Evolutionary conservation across 495 filamentous ascomycete genomes (phyloP).

Genomic region (Melanomma pulvis-pyrius): DNA sequence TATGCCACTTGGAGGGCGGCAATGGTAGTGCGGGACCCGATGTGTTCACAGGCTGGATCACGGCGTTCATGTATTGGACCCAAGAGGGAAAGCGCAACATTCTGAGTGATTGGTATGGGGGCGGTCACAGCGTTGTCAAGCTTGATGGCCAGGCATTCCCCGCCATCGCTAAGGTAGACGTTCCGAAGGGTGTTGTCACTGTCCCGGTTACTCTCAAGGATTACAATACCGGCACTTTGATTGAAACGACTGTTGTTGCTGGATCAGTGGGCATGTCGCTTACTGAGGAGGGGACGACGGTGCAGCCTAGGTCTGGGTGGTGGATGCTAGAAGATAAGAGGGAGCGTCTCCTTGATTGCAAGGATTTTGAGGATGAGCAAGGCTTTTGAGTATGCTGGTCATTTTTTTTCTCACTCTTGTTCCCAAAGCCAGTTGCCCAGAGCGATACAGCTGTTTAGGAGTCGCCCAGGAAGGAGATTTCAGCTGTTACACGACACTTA

Average conservation of each 20-base stretch:
- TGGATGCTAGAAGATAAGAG: background rate
- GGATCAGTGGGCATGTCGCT: slow-evolving; percentile 1
- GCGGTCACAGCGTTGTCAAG: background rate
- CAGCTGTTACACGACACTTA: no score
- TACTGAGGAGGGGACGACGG: background rate
- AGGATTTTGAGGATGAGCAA: no score
- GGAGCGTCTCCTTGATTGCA: no score
- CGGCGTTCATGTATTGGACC: slow-evolving; percentile 32
- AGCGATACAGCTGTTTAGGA: no score
- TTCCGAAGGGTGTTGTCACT: slow-evolving; percentile 2
- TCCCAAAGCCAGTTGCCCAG: no score
- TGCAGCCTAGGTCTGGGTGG: background rate
- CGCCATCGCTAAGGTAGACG: background rate
- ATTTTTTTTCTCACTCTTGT: no score
- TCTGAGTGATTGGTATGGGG: no score
- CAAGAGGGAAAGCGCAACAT: background rate
- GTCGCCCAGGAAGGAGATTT: no score
- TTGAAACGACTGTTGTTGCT: background rate
- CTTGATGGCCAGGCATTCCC: background rate
- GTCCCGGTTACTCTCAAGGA: slow-evolving; percentile 14
- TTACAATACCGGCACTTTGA: background rate
- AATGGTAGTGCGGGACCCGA: background rate
- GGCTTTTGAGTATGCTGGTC: no score
- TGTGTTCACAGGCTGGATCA: slow-evolving; percentile 28
- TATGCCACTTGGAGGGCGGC: slow-evolving; percentile 9